Conservation (phyloP, 2,329 filamentous ascomycete species). For the Penicillium sp. region DNA sequence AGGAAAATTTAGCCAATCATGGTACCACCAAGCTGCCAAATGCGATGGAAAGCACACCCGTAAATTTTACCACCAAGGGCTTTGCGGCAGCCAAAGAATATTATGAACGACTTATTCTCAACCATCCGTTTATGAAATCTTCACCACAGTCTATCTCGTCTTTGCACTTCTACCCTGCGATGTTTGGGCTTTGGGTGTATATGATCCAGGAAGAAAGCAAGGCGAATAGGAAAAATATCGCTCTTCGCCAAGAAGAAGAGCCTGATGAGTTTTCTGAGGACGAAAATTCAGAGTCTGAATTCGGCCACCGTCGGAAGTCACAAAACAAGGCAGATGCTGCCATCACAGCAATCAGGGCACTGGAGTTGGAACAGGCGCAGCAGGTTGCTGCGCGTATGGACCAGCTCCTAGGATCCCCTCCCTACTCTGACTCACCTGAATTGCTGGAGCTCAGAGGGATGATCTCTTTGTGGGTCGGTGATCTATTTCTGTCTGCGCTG, state of each 20-base stretch:
- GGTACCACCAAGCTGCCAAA: background rate
- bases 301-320: constrained; percentile 21
- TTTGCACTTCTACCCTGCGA: constrained; percentile 74
- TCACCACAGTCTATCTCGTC: constrained; percentile 61
- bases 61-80: constrained; percentile 46
- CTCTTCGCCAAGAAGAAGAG: constrained; percentile 23
- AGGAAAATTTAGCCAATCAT: constrained; percentile 13
- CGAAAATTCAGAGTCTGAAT: constrained; percentile 27
- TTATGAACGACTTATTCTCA: constrained; percentile 74
- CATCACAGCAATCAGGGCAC: constrained; percentile 42
- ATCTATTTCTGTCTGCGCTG: constrained; percentile 52
- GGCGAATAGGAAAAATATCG: constrained; percentile 43
- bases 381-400: constrained; percentile 70
- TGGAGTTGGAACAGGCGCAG: constrained; percentile 59
- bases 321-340: constrained; percentile 36
- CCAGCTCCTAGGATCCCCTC: constrained; percentile 64
- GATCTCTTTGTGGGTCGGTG: constrained; percentile 70
- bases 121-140: constrained; percentile 67
- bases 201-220: constrained; percentile 63
- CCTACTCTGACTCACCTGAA: constrained; percentile 66
- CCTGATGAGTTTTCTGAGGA: constrained; percentile 33
- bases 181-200: constrained; percentile 80
- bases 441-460: constrained; percentile 71
- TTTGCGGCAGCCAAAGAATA: constrained; percentile 63
- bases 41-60: constrained; percentile 4